phyloP scores from a whole-genome alignment of 2,329 filamentous ascomycete species.

The Diplodia corticola region DNA sequence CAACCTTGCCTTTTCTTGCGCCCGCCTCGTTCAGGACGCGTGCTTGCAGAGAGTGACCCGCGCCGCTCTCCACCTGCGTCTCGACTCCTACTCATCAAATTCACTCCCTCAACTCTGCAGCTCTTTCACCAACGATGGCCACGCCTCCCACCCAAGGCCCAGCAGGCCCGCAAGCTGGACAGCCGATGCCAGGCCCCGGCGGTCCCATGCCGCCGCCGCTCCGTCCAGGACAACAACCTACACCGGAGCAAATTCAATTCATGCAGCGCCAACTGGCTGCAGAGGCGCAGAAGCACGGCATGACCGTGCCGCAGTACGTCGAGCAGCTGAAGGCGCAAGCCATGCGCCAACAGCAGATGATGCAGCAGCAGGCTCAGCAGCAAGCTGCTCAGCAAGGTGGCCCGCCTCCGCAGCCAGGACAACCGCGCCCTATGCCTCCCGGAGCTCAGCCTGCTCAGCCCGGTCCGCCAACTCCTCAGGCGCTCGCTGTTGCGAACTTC shows the following conservation, averaged over 20 bases:
- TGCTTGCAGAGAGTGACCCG: not conserved
- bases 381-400: slow-evolving; percentile 39
- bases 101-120: not conserved
- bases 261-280: slow-evolving; percentile 81
- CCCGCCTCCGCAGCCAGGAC: slow-evolving; percentile 61
- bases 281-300: slow-evolving; percentile 80
- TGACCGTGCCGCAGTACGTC: slow-evolving; percentile 83
- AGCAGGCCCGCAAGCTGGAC: slow-evolving; percentile 10
- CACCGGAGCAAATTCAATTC: slow-evolving; percentile 78
- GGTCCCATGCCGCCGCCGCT: slow-evolving; percentile 23
- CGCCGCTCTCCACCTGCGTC: not conserved
- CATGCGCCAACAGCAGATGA: slow-evolving; percentile 53
- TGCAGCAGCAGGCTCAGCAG: slow-evolving; percentile 36
- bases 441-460: slow-evolving; percentile 74
- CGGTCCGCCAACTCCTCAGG: slow-evolving; percentile 83
- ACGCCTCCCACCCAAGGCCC: slow-evolving; percentile 13
- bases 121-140: slow-evolving; percentile 2
- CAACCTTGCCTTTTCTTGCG: not conserved
- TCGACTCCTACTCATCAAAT: not conserved
- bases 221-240: slow-evolving; percentile 56
- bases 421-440: slow-evolving; percentile 80
- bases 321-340: slow-evolving; percentile 55
- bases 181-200: slow-evolving; percentile 13
- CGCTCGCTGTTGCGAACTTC: slow-evolving; percentile 86
- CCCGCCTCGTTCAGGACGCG: not conserved